Conservation (phyloP, 768 basidiomycete genomes). For the Amanita rubescens region DNA sequence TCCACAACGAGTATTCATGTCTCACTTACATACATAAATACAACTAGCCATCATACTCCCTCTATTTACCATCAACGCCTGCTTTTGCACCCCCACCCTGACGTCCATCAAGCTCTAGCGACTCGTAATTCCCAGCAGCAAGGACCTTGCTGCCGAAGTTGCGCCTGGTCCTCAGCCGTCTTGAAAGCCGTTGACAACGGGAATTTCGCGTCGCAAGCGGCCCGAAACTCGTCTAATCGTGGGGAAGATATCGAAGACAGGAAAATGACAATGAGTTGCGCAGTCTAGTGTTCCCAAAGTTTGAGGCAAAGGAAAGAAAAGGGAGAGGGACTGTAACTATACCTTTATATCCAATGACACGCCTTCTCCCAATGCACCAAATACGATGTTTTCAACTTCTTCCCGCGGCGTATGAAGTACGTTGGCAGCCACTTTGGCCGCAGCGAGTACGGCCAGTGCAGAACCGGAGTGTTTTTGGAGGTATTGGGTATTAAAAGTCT, state of each 20-base stretch:
- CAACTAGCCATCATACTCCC: background rate
- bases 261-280: conserved; percentile 39
- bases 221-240: conserved; percentile 55
- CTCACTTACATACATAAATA: too few species aligned
- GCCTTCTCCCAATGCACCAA: conserved; percentile 38
- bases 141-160: conserved; percentile 20
- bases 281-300: conserved; percentile 37
- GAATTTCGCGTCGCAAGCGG: conserved; percentile 46
- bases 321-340: conserved; percentile 7
- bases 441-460: conserved; percentile 50
- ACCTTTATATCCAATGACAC: conserved; percentile 44
- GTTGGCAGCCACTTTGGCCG: conserved; percentile 45
- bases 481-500: conserved; percentile 68
- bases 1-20: too few species aligned
- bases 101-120: conserved; percentile 1
- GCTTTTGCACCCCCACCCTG: background rate
- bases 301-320: background rate
- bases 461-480: conserved; percentile 53
- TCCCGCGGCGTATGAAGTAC: conserved; percentile 39
- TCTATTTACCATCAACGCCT: background rate
- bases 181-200: conserved; percentile 63
- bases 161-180: conserved; percentile 39
- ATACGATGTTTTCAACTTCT: conserved; percentile 56
- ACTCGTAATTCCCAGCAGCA: conserved; percentile 1
- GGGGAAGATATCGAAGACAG: conserved; percentile 42